Base-by-base conservation (phyloP, 2,329 filamentous ascomycete species). In the Trichophyton mentagrophytes region DNA sequence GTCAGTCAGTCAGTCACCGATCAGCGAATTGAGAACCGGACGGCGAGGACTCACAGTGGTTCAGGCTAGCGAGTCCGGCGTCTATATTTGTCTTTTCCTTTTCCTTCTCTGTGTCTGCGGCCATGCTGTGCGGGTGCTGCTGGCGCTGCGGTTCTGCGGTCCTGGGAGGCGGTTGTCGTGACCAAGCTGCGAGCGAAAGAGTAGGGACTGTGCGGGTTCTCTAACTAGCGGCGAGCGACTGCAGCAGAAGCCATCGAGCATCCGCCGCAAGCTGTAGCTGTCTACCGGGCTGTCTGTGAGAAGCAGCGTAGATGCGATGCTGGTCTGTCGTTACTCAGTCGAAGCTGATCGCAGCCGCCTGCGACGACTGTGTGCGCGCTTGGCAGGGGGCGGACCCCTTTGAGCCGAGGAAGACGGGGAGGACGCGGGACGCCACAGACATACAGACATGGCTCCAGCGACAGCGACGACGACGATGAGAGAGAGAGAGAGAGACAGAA, bases 31-130 rank as follows among this genome's bases (percentile, higher is more conserved):
- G 33, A 46, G 40, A 44, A 36, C 36, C 55, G 58, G 57, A 46
- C 33, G 33, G 11, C 33, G 27, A 33, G 30, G 30, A 66, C 74
- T 58, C 73, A 79, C 88, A 91, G 72, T 91, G 88, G 76, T 95
- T 84, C 61, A 90, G 77, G 71, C 87, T 90, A 72, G 83, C 84
- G 71, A 95, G 77, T 57, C 91, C 91, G 60, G 91, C 91, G 66
- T 78, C 75, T 53, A 72, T 71, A 65, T 73, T 72, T 57, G 69
- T 68, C 60, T 72, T 73, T 59, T 67, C 69, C 65, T 73, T 71
- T 63, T 67, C 70, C 33, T 38, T 38, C 33, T 38, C 33, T 4
- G 8, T 38, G 33, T 38, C 33, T 13, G 33, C 11, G 33, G 33
- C 33, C 75, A 77, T 77, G 61, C 61, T 62, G 51, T 55, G 13